Evolutionary conservation across 805 yeast genomes (phyloP), one percentile per base, ranked within the genome.

Genomic region (Schwanniomyces occidentalis): DNA sequence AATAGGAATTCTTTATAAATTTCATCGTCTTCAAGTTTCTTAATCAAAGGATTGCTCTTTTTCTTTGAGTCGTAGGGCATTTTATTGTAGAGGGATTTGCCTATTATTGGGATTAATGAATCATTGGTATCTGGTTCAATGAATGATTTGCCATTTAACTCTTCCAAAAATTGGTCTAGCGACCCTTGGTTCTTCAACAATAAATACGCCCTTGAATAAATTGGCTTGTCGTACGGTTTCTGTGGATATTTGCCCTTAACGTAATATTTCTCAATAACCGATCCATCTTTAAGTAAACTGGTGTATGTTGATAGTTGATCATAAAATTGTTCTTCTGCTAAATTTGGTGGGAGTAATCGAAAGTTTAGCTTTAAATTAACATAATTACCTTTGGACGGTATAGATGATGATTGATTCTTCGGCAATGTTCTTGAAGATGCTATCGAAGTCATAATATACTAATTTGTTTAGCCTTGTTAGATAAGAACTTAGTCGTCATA

Each of bases 331-430:
- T 42, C 47, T 15, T 57, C 52, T 1, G 40, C 29, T 12, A 70
- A 44, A 13, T 46, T 41, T 2, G 79, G 75, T 2, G 80, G 80
- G 8, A 75, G 49, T 6, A 65, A 48, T 34, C 80, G 58, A 2
- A 73, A 51, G 0, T 53, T 56, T 2, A 69, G 29, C 38, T 67
- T 68, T 22, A 16, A 21, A 18, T 30, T 37, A 19, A 35, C 26
- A 26, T 36, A 34, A 32, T 47, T 17, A 12, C 10, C 18, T 16
- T 27, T 27, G 8, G 5, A 22, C n/a, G 15, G 3, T 27, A 15
- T 27, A 4, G 13, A n/a, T n/a, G n/a, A n/a, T n/a, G n/a, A n/a
- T n/a, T n/a, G 23, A 10, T 18, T 27, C 15, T 13, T 18, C 24
- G 26, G 27, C 38, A 26, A 50, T 58, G 27, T 45, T 45, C 9